Evolutionary conservation across 2,329 filamentous ascomycete genomes (phyloP).

Genomic region (Cordyceps javanica): DNA sequence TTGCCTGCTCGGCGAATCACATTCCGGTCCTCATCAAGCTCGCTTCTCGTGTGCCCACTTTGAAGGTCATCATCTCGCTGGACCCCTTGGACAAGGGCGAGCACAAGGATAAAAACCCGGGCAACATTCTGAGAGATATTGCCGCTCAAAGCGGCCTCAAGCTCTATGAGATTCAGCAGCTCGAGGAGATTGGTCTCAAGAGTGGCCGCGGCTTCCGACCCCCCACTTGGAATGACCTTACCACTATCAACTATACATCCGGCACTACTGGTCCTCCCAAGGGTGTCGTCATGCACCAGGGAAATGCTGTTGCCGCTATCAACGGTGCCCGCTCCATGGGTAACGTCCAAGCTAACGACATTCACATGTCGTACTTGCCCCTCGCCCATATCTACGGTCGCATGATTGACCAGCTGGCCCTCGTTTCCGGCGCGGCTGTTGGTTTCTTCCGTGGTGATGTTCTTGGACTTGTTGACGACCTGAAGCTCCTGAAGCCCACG

Average conservation of each 20-base stretch:
- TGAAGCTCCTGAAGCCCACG: slow-evolving; percentile 81
- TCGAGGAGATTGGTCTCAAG: slow-evolving; percentile 73
- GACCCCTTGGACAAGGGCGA: slow-evolving; percentile 80
- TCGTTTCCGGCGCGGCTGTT: slow-evolving; percentile 67
- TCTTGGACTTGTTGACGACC: slow-evolving; percentile 76
- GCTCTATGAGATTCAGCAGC: slow-evolving; percentile 72
- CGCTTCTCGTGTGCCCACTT: slow-evolving; percentile 63
- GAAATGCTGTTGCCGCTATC: slow-evolving; percentile 72
- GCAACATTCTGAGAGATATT: slow-evolving; percentile 67
- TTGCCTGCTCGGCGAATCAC: slow-evolving; percentile 75
- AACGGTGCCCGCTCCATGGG: slow-evolving; percentile 53
- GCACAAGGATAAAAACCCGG: slow-evolving; percentile 69
- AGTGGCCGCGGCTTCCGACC: slow-evolving; percentile 65
- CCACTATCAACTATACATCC: slow-evolving; percentile 73
- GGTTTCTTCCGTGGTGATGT: slow-evolving; percentile 98
- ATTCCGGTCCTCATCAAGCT: slow-evolving; percentile 78
- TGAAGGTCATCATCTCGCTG: slow-evolving; percentile 85
- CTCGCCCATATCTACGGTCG: slow-evolving; percentile 93
- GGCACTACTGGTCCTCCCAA: slow-evolving; percentile 54
- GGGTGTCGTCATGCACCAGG: slow-evolving; percentile 59
- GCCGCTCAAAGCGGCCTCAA: slow-evolving; percentile 68
- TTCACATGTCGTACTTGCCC: slow-evolving; percentile 81
- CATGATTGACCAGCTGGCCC: slow-evolving; percentile 69
- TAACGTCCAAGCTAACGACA: slow-evolving; percentile 48
- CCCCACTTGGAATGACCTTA: slow-evolving; percentile 68